Conservation (phyloP, 2,329 filamentous ascomycete genomes). For the Intubia oerlemansii region DNA sequence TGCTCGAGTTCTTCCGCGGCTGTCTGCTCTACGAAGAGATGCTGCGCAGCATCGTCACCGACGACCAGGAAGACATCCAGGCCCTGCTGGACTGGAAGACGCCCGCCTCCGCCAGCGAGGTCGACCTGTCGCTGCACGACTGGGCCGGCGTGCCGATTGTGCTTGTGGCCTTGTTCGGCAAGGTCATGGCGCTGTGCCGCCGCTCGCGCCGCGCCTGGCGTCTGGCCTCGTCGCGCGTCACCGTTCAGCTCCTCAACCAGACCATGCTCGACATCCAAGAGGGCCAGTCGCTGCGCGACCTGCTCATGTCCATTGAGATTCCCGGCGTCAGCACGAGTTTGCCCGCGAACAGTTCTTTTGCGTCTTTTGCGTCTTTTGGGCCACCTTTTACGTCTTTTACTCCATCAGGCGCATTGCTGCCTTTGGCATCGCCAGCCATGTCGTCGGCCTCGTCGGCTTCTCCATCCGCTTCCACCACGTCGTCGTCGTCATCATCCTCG, state of each 20-base stretch:
- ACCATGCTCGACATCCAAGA: constrained; percentile 13
- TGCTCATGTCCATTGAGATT: constrained; percentile 13
- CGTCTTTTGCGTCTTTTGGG: too few species aligned
- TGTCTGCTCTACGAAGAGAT: constrained; percentile 19
- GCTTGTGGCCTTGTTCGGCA: constrained; percentile 14
- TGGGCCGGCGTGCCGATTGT: constrained; percentile 18
- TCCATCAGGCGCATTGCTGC: too few species aligned
- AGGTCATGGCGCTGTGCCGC: constrained; percentile 16
- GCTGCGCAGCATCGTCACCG: constrained; percentile 16
- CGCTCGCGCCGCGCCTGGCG: constrained; percentile 12
- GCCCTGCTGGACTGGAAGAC: constrained; percentile 5
- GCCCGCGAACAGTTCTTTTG: too few species aligned
- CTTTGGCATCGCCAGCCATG: not conserved
- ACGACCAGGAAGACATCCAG: constrained; percentile 11
- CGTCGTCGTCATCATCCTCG: too few species aligned
- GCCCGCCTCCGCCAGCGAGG: not conserved
- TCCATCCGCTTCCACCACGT: too few species aligned
- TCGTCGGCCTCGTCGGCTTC: too few species aligned
- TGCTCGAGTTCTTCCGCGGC: constrained; percentile 17
- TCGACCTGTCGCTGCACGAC: constrained; percentile 11
- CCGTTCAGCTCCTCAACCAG: constrained; percentile 9
- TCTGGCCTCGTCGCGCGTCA: constrained; percentile 7
- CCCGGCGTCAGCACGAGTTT: not conserved
- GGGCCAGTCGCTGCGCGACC: constrained; percentile 15
- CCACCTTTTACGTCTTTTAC: too few species aligned